Conservation (phyloP, 768 basidiomycete species). For the Russula olivacea region DNA sequence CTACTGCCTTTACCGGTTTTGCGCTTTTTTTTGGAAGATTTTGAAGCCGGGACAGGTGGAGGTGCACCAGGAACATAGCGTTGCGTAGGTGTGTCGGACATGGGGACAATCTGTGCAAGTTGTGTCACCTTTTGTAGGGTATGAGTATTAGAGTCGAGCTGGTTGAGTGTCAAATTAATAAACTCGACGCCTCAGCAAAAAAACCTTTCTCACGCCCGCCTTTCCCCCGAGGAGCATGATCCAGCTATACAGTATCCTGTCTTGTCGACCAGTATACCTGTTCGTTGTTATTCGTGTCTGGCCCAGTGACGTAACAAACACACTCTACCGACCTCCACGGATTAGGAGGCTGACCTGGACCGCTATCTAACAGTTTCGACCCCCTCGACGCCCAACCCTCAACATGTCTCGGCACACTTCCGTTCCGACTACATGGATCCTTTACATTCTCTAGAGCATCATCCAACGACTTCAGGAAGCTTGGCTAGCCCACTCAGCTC, state of each 20-base stretch:
- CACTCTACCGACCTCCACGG: not conserved
- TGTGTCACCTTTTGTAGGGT: not conserved
- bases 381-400: not conserved
- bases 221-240: not conserved
- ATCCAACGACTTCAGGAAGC: slow-evolving; percentile 3
- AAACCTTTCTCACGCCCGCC: slow-evolving; percentile 18
- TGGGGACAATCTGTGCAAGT: slow-evolving; percentile 22
- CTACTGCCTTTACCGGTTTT: slow-evolving; percentile 43
- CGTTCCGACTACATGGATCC: not conserved
- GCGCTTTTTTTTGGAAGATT: slow-evolving; percentile 64
- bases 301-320: slow-evolving; percentile 6
- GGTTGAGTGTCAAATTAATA: not conserved
- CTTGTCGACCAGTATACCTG: not conserved
- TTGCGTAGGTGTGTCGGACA: slow-evolving; percentile 35
- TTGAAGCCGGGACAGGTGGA: slow-evolving; percentile 51
- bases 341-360: slow-evolving; percentile 20
- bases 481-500: slow-evolving; percentile 20
- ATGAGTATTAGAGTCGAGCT: not conserved
- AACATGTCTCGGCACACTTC: not conserved
- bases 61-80: slow-evolving; percentile 78
- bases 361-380: slow-evolving; percentile 2
- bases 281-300: not conserved
- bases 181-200: not conserved
- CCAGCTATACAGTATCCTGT: not conserved
- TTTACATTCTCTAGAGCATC: slow-evolving; percentile 9